A percentile compares a stretch with the other conserved stretches of the same genome.
These are phyloP conservation scores for Chloris gayana DNA, from an alignment of 176 grass and related monocot genomes.

Conservation along the genomic window DNA sequence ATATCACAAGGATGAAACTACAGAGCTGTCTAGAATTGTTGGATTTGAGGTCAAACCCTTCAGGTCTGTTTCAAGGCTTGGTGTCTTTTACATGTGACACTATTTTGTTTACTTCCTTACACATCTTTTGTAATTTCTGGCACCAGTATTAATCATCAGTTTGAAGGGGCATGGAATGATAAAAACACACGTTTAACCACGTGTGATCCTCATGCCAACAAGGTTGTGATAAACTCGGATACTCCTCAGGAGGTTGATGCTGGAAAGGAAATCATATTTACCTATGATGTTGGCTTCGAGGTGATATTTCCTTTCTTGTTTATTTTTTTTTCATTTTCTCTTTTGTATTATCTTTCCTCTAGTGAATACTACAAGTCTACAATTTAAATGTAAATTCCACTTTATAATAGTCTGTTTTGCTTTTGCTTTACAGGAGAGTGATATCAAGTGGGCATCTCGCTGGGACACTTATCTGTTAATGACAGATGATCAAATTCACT, in stretches of 20 bases:
- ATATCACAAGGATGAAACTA: slow-evolving; percentile 46
- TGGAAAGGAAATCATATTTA: slow-evolving; percentile 47
- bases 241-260: slow-evolving; percentile 43
- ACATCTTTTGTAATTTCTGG: not conserved
- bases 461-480: slow-evolving; percentile 51
- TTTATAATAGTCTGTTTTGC: slow-evolving; percentile 20
- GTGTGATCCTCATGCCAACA: slow-evolving; percentile 42
- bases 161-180: slow-evolving; percentile 30
- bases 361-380: not conserved
- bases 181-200: slow-evolving; percentile 36
- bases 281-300: slow-evolving; percentile 40
- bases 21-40: slow-evolving; percentile 43
- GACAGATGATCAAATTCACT: slow-evolving; percentile 51
- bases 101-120: not conserved
- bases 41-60: slow-evolving; percentile 46
- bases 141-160: slow-evolving; percentile 33
- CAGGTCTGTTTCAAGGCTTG: slow-evolving; percentile 20
- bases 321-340: not conserved
- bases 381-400: not conserved
- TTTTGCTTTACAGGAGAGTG: slow-evolving; percentile 43
- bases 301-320: slow-evolving; percentile 19
- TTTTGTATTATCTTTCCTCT: not conserved
- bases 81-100: not conserved
- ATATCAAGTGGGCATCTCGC: slow-evolving; percentile 51
- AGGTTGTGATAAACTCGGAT: slow-evolving; percentile 32